Conservation (phyloP, 202 grass and related monocot genomes). For the Brachypodium distachyon region DNA sequence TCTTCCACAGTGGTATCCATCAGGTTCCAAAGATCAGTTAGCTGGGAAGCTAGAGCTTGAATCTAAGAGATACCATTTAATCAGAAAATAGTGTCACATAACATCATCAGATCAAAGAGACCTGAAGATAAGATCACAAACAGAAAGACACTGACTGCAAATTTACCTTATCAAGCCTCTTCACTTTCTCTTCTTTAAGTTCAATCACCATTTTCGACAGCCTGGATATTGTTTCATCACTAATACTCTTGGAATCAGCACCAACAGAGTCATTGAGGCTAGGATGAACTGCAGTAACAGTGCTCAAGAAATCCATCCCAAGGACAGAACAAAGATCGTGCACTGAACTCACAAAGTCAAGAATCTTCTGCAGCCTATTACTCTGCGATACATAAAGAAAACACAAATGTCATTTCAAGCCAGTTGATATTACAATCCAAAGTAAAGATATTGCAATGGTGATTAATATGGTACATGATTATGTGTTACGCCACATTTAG, state of each 20-base stretch:
- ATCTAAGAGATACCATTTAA: conserved; percentile 45
- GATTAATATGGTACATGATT: neutral
- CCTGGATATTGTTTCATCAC: conserved; percentile 69
- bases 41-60: conserved; percentile 73
- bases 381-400: conserved; percentile 49
- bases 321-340: conserved; percentile 88
- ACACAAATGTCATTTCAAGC: neutral
- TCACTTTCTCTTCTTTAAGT: conserved; percentile 72
- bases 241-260: conserved; percentile 83
- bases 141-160: conserved; percentile 1
- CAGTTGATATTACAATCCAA: neutral
- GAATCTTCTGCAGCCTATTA: conserved; percentile 70
- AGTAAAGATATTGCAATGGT: neutral
- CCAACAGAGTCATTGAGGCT: conserved; percentile 59
- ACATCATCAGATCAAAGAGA: neutral
- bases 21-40: conserved; percentile 86
- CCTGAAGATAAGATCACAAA: neutral
- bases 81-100: neutral
- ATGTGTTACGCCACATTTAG: neutral
- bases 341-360: conserved; percentile 71
- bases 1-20: conserved; percentile 72
- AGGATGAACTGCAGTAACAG: conserved; percentile 75
- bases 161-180: conserved; percentile 79
- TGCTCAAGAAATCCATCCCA: conserved; percentile 70
- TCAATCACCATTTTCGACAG: conserved; percentile 59